Evolutionary conservation across 1,284 basidiomycete species (phyloP), one percentile per base, ranked within the genome.

Genomic region (Marasmius oreades): DNA sequence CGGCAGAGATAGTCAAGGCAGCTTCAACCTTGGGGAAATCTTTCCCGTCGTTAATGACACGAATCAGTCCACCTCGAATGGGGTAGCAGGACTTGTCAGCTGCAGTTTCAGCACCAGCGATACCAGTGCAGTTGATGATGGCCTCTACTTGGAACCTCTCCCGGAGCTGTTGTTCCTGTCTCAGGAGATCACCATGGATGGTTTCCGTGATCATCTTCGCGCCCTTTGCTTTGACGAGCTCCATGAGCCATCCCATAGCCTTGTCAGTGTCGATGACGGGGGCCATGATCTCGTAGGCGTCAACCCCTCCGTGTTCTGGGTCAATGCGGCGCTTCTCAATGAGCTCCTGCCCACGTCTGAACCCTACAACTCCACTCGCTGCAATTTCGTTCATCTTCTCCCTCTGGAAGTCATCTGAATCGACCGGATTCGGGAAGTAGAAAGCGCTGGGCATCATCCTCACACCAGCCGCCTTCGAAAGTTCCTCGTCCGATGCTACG

Each of bases 211-310:
- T 61, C 44, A 71, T 60, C 36, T 62, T 61, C 1, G 64, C 70
- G 18, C 70, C 71, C 56, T 73, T 73, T 50, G 59, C 59, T 26
- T 59, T 61, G 31, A 73, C 66, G 12, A 69, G 60, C 36, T 59
- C 52, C 18, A 60, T 63, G 37, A 73, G 59, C 68, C 69, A 70
- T 34, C 57, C 59, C 69, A 73, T 71, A 57, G 68, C 69, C 18
- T 60, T 62, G 61, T 74, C 73, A 14, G 71, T 73, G 59, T 73
- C 73, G 54, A 74, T 66, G 55, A 70, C 66, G 11, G 73, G 72
- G 1, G 69, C 65, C 18, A 69, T 57, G 52, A 69, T 63, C 56
- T 70, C 66, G 62, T 73, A 73, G 2, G 72, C 70, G 51, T 74
- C 73, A 28, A 69, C 65, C 18, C 68, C 69, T 12, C 67, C 68